These are phyloP conservation scores for Cutaneotrichosporon cutaneum DNA, from an alignment of 1,284 basidiomycete genomes.

Conservation along the genomic window DNA sequence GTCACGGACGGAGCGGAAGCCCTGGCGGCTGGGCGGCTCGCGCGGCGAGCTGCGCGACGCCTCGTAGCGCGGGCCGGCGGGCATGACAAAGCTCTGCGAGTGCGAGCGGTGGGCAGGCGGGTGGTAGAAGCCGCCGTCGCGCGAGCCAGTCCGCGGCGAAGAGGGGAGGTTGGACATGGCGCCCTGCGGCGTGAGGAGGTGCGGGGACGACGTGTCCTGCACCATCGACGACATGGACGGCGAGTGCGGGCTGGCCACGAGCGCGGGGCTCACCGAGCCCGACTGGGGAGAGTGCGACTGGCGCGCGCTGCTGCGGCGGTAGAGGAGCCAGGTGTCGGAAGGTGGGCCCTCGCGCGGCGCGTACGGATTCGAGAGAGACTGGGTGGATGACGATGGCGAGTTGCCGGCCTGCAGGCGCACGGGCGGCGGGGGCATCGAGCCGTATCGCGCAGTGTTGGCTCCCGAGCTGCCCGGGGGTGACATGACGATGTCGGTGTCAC, in stretches of 20 bases:
- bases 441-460: background rate
- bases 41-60: constrained; percentile 1
- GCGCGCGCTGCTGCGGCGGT: constrained; percentile 18
- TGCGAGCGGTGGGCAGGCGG: constrained; percentile 20
- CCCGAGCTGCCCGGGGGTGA: constrained; percentile 19
- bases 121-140: constrained; percentile 2
- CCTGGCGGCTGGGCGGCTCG: constrained; percentile 26
- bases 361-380: constrained; percentile 36
- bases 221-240: constrained; percentile 22
- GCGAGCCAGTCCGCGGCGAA: constrained; percentile 6
- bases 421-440: constrained; percentile 20
- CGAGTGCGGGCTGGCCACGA: constrained; percentile 34
- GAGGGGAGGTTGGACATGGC: constrained; percentile 14
- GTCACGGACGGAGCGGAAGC: constrained; percentile 44
- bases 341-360: constrained; percentile 31
- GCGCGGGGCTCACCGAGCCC: constrained; percentile 36
- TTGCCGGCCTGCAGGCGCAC: constrained; percentile 1
- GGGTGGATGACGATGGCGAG: constrained; percentile 1
- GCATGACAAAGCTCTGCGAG: constrained; percentile 35
- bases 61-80: constrained; percentile 24
- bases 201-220: constrained; percentile 34
- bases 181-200: constrained; percentile 23
- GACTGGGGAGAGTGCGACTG: constrained; percentile 34
- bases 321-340: constrained; percentile 20
- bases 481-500: constrained; percentile 33